Conservation (phyloP, 352 stramenopile genomes). For the Phytophthora sp. region DNA sequence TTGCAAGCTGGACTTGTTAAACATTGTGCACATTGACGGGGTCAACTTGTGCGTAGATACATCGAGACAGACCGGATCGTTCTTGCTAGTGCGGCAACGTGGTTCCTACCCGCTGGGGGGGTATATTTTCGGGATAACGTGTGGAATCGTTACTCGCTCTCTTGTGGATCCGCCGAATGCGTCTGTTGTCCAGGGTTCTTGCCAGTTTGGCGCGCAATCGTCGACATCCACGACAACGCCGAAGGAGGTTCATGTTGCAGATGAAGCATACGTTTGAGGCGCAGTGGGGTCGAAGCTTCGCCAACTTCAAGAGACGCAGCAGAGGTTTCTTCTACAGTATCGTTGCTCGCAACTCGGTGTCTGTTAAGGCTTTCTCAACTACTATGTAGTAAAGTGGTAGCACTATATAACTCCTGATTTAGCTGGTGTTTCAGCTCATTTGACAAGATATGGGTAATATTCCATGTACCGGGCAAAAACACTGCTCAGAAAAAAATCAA, state of each 20-base stretch:
- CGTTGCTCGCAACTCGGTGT: neutral
- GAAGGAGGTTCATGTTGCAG: conserved; percentile 4
- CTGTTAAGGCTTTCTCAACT: no score
- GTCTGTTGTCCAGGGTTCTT: conserved; percentile 28
- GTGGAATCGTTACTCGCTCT: conserved; percentile 28
- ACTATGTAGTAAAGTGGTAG: no score
- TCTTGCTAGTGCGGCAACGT: conserved; percentile 19
- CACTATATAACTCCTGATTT: no score
- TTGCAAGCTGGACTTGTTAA: conserved; percentile 24
- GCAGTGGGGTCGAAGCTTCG: conserved; percentile 21
- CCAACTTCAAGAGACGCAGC: conserved; percentile 22
- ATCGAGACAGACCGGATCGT: conserved; percentile 24
- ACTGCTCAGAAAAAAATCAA: no score
- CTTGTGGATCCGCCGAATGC: conserved; percentile 17
- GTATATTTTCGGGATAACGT: conserved; percentile 34
- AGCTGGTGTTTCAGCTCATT: no score
- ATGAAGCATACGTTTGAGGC: conserved; percentile 13
- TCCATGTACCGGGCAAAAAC: no score
- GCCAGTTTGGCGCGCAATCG: conserved; percentile 18
- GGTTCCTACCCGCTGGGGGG: conserved; percentile 22
- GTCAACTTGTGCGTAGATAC: conserved; percentile 30
- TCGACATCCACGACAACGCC: neutral
- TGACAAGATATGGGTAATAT: no score
- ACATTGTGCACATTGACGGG: conserved; percentile 18
- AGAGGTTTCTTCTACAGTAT: conserved; percentile 17